Evolutionary conservation across 164 flowering plant species (phyloP).

Genomic region (Berberis vulgaris): DNA sequence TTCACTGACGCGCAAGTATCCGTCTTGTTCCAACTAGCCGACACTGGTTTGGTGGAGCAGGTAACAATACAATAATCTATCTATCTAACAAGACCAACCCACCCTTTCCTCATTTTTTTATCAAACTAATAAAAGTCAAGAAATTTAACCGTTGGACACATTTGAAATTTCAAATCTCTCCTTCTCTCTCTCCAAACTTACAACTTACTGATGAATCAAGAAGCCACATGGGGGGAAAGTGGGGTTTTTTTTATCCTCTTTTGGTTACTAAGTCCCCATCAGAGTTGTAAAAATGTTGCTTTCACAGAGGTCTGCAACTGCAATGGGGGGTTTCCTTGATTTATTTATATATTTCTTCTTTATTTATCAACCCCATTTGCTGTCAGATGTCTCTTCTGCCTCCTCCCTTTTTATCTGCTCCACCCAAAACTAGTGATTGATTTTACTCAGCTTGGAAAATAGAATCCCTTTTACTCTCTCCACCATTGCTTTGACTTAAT

Average conservation of each 20-base stretch:
- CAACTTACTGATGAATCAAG: no score
- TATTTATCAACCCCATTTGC: slow-evolving; percentile 13
- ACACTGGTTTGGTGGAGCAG: no score
- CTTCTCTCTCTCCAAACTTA: background rate
- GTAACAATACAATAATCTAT: no score
- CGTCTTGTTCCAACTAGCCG: no score
- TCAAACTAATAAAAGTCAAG: slow-evolving; percentile 5
- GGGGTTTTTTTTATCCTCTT: background rate
- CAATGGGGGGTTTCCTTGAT: slow-evolving; percentile 5
- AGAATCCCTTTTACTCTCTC: no score
- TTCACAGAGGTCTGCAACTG: slow-evolving; percentile 25
- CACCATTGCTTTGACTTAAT: no score
- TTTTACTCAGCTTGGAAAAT: no score
- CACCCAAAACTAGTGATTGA: no score
- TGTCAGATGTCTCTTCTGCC: slow-evolving; percentile 13
- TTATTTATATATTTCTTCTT: background rate
- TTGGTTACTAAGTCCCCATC: slow-evolving; percentile 17
- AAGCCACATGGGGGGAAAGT: background rate
- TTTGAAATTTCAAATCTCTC: background rate
- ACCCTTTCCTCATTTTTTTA: no score
- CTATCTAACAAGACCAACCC: background rate
- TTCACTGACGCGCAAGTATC: no score
- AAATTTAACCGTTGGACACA: slow-evolving; percentile 9
- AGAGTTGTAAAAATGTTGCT: slow-evolving; percentile 27
- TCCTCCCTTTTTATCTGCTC: background rate